Conservation (phyloP, 1,284 basidiomycete genomes). For the Austroboletus niveus region DNA sequence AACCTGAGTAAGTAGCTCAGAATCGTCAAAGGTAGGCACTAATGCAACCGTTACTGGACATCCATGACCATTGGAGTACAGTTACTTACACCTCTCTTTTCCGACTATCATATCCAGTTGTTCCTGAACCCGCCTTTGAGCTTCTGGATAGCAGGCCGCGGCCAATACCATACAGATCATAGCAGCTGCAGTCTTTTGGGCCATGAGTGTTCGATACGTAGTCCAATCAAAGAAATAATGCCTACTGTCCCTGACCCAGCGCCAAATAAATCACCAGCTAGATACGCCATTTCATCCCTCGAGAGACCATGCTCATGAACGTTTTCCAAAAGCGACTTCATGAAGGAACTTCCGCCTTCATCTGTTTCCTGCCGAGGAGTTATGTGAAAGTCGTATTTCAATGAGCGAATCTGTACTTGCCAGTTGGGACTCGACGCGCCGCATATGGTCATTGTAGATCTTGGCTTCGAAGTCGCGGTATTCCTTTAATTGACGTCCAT, state of each 20-base stretch:
- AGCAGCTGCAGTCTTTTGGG: slow-evolving; percentile 48
- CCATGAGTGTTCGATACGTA: not conserved
- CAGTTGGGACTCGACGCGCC: slow-evolving; percentile 43
- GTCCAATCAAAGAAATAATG: not conserved
- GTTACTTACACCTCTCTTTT: slow-evolving; percentile 41
- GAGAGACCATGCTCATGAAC: slow-evolving; percentile 47
- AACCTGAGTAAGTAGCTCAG: slow-evolving; percentile 48
- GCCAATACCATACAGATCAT: slow-evolving; percentile 66
- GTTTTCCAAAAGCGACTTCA: slow-evolving; percentile 52
- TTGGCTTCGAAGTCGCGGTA: slow-evolving; percentile 55
- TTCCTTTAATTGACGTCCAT: slow-evolving; percentile 20
- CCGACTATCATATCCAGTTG: slow-evolving; percentile 62
- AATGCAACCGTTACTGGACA: no score
- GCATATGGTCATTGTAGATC: slow-evolving; percentile 51
- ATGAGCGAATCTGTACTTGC: slow-evolving; percentile 21
- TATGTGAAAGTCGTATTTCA: not conserved
- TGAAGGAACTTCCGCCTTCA: slow-evolving; percentile 47
- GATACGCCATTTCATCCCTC: slow-evolving; percentile 55
- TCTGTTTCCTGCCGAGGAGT: slow-evolving; percentile 25
- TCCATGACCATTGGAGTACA: not conserved
- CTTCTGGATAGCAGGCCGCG: slow-evolving; percentile 58
- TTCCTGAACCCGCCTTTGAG: slow-evolving; percentile 53
- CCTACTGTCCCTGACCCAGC: slow-evolving; percentile 57
- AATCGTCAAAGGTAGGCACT: slow-evolving; percentile 54
- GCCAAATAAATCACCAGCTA: slow-evolving; percentile 61